Conservation (phyloP, 176 grass and related monocot genomes). For the Bromus sterilis region DNA sequence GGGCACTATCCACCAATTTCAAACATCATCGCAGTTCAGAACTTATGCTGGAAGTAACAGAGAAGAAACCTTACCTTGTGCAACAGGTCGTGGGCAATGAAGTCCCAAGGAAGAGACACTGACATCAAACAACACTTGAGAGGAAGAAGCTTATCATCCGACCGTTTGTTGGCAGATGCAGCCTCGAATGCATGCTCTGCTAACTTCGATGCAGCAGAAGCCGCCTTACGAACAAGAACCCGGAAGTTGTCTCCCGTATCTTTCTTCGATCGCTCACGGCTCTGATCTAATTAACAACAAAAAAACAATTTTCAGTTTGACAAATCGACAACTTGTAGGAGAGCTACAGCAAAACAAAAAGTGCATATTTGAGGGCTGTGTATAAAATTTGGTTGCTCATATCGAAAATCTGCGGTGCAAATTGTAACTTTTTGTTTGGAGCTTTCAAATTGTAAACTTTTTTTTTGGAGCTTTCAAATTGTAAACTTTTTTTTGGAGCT, state of each 20-base stretch:
- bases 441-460: no score
- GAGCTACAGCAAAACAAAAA: not conserved
- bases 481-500: no score
- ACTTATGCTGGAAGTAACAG: not conserved
- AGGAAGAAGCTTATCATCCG: conserved; percentile 60
- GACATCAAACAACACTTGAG: conserved; percentile 93
- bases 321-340: not conserved
- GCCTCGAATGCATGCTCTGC: conserved; percentile 62
- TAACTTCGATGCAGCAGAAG: conserved; percentile 73
- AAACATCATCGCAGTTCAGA: not conserved
- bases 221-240: conserved; percentile 61
- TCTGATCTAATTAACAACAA: conserved; percentile 50
- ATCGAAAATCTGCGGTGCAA: not conserved
- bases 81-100: conserved; percentile 65
- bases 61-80: conserved; percentile 62
- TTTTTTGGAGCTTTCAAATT: no score
- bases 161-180: conserved; percentile 36
- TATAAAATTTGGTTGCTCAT: not conserved
- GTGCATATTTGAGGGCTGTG: not conserved
- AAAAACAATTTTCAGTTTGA: not conserved
- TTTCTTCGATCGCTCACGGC: conserved; percentile 41
- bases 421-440: no score
- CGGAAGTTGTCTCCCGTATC: conserved; percentile 52
- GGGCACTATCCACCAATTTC: not conserved
- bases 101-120: conserved; percentile 92